Evolutionary conservation across 306 rosid genomes (phyloP).

Genomic region (Trichosanthes truncata): DNA sequence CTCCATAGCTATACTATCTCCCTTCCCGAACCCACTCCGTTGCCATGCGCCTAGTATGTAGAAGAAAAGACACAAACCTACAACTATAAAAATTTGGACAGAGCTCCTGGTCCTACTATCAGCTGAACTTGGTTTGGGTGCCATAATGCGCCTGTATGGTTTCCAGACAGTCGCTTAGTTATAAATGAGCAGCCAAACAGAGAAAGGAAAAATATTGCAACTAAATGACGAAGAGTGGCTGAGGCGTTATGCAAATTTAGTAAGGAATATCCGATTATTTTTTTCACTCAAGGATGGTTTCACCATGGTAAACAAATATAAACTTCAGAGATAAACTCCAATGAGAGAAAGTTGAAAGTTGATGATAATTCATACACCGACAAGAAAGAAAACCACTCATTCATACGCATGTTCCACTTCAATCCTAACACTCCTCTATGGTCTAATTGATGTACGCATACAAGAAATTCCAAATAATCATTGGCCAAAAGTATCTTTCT

Average conservation of each 20-base stretch:
- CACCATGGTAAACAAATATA: background rate
- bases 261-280: background rate
- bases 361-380: background rate
- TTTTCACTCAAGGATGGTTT: background rate
- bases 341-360: background rate
- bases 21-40: conserved; percentile 93
- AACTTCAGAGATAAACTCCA: background rate
- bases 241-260: background rate
- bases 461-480: background rate
- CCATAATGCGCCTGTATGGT: conserved; percentile 50
- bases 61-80: conserved; percentile 84
- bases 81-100: conserved; percentile 70
- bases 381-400: background rate
- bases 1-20: conserved; percentile 76
- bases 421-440: background rate
- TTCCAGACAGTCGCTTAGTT: background rate
- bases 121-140: conserved; percentile 41
- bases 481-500: background rate
- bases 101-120: conserved; percentile 84
- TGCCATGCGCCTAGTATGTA: conserved; percentile 95
- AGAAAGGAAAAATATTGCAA: background rate
- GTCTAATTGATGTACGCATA: background rate
- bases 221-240: background rate
- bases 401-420: background rate
- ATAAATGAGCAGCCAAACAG: conserved; percentile 4